These are phyloP conservation scores for Talaromyces sp. DNA, from an alignment of 2,329 filamentous ascomycete species.

Conservation along the genomic window DNA sequence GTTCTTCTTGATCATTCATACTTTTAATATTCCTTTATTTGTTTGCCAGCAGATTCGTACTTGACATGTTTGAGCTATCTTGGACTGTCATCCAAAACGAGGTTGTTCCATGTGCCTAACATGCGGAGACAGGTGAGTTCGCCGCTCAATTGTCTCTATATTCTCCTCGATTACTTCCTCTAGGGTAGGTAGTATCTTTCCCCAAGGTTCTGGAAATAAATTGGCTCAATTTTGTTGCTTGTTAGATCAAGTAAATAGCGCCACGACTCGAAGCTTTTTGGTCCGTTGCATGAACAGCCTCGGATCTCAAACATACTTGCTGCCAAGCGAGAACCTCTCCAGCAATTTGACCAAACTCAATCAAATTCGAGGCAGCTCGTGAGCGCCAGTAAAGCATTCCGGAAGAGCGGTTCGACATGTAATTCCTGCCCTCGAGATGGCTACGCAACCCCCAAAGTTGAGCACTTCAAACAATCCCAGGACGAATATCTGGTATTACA, in stretches of 20 bases:
- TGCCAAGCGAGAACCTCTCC: slow-evolving; percentile 8
- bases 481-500: not conserved
- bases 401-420: not conserved
- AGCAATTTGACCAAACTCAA: slow-evolving; percentile 8
- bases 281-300: not conserved
- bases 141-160: not conserved
- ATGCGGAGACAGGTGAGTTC: not conserved
- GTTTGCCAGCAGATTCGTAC: not conserved
- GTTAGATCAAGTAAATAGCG: slow-evolving; percentile 8
- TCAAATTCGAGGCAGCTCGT: slow-evolving; percentile 5
- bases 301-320: slow-evolving; percentile 4
- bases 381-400: slow-evolving; percentile 11
- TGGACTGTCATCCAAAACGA: not conserved
- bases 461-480: slow-evolving; percentile 7
- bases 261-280: not conserved
- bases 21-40: too few relatives aligned
- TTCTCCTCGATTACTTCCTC: slow-evolving; percentile 6
- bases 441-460: slow-evolving; percentile 4
- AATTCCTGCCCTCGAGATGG: not conserved
- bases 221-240: slow-evolving; percentile 1
- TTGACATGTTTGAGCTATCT: not conserved
- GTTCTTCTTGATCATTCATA: too few relatives aligned
- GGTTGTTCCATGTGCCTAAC: not conserved
- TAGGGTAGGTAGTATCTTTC: slow-evolving; percentile 3
- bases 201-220: not conserved